Evolutionary conservation across 1,139 yeast genomes (phyloP), one percentile per base, ranked within the genome.

Genomic region (Magnusiomyces magnusii): DNA sequence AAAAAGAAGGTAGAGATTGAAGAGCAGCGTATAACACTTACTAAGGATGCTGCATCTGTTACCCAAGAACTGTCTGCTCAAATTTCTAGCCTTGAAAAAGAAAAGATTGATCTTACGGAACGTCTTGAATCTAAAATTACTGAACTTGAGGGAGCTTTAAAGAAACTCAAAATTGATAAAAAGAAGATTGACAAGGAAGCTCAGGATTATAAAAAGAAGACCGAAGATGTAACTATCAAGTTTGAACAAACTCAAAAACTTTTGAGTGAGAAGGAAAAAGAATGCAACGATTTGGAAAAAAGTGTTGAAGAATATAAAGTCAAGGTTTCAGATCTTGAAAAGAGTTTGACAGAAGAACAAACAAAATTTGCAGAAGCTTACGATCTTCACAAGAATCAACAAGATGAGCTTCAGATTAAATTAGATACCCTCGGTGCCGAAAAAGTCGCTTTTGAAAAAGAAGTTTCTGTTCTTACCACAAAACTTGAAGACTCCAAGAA

Each of bases 11-110:
- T 51, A 39, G 55, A 58, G n/a, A 57, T 59, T 36, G 62, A 63
- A 55, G 58, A 55, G 28, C 61, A 61, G 39, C 56, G 63, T 7
- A 47, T 39, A 21, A 57, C 60, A 7, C 57, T 62, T 23, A 62
- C 62, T 31, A 62, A 59, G 47, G 62, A 60, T 42, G 63, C 59
- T n/a, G 61, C 60, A 3, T 58, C 64, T 19, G 62, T 63, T 36
- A 60, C 62, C 36, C 55, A 63, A 47, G 63, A 62, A 42, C 58
- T 62, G 15, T 55, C 62, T 28, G 44, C 42, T 19, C 60, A 59
- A 47, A 60, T 63, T 10, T 57, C 62, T 15, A 21, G 21, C 31
- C 57, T 63, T 5, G 61, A 61, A 53, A 59, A 58, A 53, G 59
- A 57, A 49, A 58, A 61, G 31, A 39, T 47, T 44, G 60, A 58